Percentiles rank a stretch among this genome's conserved stretches.
phyloP scores from a whole-genome alignment of 257 asterid genomes.

The Dorcoceras hygrometricum region DNA sequence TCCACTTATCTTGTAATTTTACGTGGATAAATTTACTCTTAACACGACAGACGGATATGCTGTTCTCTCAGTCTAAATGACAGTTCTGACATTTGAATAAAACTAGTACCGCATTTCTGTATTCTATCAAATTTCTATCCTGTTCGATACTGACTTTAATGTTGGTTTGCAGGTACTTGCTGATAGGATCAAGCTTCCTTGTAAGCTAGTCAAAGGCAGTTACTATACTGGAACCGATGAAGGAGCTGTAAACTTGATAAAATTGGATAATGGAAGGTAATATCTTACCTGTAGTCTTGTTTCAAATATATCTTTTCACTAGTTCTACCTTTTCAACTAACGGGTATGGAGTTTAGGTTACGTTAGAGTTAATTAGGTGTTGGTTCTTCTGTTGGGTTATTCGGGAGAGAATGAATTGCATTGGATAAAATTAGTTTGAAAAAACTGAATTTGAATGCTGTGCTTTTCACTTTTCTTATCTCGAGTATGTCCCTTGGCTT shows the following conservation, averaged over 20 bases:
- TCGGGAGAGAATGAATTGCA: constrained; percentile 3
- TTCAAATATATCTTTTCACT: not conserved
- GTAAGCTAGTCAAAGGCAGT: constrained; percentile 96
- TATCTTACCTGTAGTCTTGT: constrained; percentile 9
- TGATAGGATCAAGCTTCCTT: constrained; percentile 86
- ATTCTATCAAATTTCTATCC: constrained; percentile 4
- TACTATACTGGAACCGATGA: constrained; percentile 98
- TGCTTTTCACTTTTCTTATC: not conserved
- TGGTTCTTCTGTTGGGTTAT: not conserved
- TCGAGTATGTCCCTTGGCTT: not conserved
- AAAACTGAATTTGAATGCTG: not conserved
- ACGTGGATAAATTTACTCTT: not conserved
- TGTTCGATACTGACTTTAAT: constrained; percentile 25
- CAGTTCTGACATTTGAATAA: not conserved
- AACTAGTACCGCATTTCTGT: not conserved
- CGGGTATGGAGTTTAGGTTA: not conserved
- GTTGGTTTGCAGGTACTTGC: constrained; percentile 81
- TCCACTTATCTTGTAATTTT: constrained; percentile 20
- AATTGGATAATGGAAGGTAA: constrained; percentile 91
- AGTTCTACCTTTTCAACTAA: constrained; percentile 8
- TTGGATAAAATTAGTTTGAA: not conserved
- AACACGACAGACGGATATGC: not conserved
- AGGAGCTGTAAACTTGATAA: constrained; percentile 95
- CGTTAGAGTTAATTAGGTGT: not conserved
- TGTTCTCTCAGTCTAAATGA: not conserved